Conservation (phyloP, 2,329 filamentous ascomycete species). For the Cladobotryum mycophilum region DNA sequence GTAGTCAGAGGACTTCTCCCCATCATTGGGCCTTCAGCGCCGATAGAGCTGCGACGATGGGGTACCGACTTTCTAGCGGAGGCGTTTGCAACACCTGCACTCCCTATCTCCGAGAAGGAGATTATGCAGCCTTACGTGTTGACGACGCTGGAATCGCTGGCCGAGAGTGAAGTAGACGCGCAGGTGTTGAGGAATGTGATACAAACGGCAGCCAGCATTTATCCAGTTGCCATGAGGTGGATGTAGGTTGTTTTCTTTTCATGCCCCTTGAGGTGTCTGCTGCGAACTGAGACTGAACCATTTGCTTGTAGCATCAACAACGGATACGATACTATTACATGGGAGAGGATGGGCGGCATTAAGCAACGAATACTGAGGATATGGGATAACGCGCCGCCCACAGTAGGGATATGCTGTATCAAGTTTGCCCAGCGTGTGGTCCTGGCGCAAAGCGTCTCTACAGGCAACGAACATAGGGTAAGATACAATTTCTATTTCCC, state of each 20-base stretch:
- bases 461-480: constrained; percentile 77
- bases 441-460: constrained; percentile 80
- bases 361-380: constrained; percentile 83
- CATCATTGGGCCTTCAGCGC: constrained; percentile 70
- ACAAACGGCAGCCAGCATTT: constrained; percentile 85
- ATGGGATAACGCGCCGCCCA: constrained; percentile 73
- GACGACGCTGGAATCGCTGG: constrained; percentile 64
- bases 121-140: constrained; percentile 70
- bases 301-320: constrained; percentile 66
- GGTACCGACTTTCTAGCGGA: constrained; percentile 93
- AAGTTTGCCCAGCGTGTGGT: constrained; percentile 96
- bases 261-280: neutral
- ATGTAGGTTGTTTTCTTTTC: constrained; percentile 64
- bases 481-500: constrained; percentile 24
- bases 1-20: constrained; percentile 92
- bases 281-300: constrained; percentile 22
- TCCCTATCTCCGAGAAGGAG: constrained; percentile 73
- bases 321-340: constrained; percentile 70
- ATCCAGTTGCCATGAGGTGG: constrained; percentile 85
- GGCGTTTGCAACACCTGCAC: constrained; percentile 86
- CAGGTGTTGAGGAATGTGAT: constrained; percentile 80
- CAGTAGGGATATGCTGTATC: constrained; percentile 87
- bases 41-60: constrained; percentile 85
- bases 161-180: constrained; percentile 70
- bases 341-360: constrained; percentile 83